phyloP scores from a whole-genome alignment of 2,329 filamentous ascomycete genomes.

The Pestalotiopsis sp. region DNA sequence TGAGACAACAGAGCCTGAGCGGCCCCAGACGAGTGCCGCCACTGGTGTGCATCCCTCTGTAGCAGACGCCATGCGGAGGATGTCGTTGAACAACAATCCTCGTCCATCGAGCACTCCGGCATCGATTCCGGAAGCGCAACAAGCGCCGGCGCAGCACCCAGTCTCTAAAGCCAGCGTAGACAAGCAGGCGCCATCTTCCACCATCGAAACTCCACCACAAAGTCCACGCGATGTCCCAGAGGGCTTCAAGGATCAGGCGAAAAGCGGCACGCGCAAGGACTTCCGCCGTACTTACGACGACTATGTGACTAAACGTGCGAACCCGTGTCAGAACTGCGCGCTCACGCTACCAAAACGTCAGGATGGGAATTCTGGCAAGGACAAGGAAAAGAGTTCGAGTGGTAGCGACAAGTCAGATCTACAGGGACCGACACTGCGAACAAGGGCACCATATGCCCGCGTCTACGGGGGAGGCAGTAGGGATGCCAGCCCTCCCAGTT shows the following conservation, averaged over 20 bases:
- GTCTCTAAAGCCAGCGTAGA: conserved; percentile 28
- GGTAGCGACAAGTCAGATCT: conserved; percentile 37
- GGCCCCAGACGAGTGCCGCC: conserved; percentile 43
- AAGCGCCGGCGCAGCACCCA: conserved; percentile 43
- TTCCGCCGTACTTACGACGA: conserved; percentile 68
- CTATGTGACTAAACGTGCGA: conserved; percentile 64
- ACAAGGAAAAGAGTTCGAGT: conserved; percentile 20
- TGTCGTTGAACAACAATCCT: conserved; percentile 42
- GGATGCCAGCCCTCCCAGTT: conserved; percentile 53
- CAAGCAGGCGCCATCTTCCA: conserved; percentile 36
- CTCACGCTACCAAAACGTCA: conserved; percentile 62
- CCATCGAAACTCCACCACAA: conserved; percentile 60
- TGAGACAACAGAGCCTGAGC: conserved; percentile 36
- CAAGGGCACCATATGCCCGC: conserved; percentile 61
- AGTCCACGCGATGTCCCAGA: conserved; percentile 51
- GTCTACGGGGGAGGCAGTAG: conserved; percentile 51
- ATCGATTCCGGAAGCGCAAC: conserved; percentile 48
- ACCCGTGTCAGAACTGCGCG: conserved; percentile 70
- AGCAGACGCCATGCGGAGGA: conserved; percentile 49
- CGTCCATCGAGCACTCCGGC: conserved; percentile 46
- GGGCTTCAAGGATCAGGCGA: conserved; percentile 17
- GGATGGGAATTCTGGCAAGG: conserved; percentile 23
- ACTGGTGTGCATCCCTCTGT: conserved; percentile 41
- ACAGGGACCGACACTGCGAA: conserved; percentile 60
- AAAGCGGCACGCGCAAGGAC: conserved; percentile 51